Conservation (phyloP, 176 grass and related monocot genomes). For the Aegilops tauschii region DNA sequence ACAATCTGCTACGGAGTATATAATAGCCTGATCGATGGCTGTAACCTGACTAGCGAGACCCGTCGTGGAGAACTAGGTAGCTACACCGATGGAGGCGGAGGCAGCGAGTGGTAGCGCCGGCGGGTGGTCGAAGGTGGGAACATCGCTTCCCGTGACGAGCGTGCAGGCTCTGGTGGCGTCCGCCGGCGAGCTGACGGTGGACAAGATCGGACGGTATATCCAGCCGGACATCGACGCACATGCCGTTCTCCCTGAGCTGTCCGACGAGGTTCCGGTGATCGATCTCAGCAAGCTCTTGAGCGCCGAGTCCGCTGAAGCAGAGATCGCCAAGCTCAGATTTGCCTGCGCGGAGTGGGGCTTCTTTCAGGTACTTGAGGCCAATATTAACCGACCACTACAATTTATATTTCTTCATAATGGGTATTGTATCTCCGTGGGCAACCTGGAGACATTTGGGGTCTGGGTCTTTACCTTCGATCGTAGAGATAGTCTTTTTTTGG, state of each 20-base stretch:
- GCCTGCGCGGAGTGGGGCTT: conserved; percentile 64
- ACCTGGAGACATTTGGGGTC: too few species aligned
- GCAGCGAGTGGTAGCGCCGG: neutral
- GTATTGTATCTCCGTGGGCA: too few species aligned
- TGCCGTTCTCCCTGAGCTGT: neutral
- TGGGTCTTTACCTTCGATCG: too few species aligned
- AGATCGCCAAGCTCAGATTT: conserved; percentile 29
- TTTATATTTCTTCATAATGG: too few species aligned
- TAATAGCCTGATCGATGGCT: neutral
- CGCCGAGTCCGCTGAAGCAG: neutral
- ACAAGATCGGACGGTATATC: conserved; percentile 27
- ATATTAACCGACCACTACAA: too few species aligned
- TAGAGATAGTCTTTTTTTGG: too few species aligned
- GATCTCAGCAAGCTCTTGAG: conserved; percentile 32
- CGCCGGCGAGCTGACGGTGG: neutral
- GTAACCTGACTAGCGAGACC: neutral
- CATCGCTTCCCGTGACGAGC: conserved; percentile 24
- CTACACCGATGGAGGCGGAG: neutral
- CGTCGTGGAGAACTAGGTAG: neutral
- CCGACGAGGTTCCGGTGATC: conserved; percentile 25
- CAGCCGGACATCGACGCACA: conserved; percentile 22
- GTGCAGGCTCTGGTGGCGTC: conserved; percentile 43
- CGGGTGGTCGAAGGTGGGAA: neutral
- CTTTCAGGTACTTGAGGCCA: conserved; percentile 27
- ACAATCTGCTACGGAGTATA: neutral